Base-by-base conservation (phyloP, 176 grass and related monocot species). In the Calamus simplicifolius region DNA sequence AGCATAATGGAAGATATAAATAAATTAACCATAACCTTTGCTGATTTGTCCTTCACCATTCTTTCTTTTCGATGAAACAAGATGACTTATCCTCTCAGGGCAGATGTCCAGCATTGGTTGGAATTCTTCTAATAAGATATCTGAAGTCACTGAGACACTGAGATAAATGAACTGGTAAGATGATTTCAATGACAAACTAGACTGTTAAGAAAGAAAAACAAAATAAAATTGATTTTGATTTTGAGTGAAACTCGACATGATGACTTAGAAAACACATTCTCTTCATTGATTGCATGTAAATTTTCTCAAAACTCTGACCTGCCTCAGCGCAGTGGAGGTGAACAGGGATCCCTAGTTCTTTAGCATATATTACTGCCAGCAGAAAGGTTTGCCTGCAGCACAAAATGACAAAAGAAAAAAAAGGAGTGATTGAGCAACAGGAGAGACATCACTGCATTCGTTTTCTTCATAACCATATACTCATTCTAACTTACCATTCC, bases 301-400 rank as follows among this genome's bases (percentile, higher is more conserved):
- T 35, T 31, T 71, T 48, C 51, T 19, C 0, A 2, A 17, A 68
- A 43, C 55, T 27, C 64, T 57, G 50, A 29, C 75, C 62, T 56
- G 91, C 93, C 87, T 97, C 93, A 26, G 81, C 93, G 58, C 93
- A 97, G 54, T 97, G 93, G 71, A 97, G 61, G 52, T 87, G 88
- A 68, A 88, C 71, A 73, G 81, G 78, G 56, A 97, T 50, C n/a
- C 87, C 93, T 25, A 91, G 29, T 55, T 97, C 73, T 80, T 74
- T 88, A 61, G 93, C 93, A 61, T 78, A 84, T 58, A 85, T 69
- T 52, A 97, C 56, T 49, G 93, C 93, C 56, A 87, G 93, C 59
- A 97, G 55, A 61, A 85, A 84, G 19, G 87, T 97, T 69, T 91
- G 77, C 87, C 93, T 97, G 55, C 18, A 85, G 28, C 75, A 64